Evolutionary conservation across 163 green algal species (phyloP).

Genomic region (Scenedesmus sp.): DNA sequence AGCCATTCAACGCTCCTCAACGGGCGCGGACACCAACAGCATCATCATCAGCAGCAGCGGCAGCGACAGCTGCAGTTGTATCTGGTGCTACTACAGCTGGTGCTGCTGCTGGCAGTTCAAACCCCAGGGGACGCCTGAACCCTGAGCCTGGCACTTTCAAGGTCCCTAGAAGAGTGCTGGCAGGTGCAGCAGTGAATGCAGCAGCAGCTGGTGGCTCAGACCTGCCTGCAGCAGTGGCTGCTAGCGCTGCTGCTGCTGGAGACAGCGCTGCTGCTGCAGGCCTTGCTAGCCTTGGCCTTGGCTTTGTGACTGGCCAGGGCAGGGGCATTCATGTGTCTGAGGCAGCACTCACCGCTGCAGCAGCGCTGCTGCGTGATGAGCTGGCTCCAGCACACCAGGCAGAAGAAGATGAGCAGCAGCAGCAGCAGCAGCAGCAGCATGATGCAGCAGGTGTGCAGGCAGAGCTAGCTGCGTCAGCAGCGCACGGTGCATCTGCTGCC

Average conservation of each 20-base stretch:
- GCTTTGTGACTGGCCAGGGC: conserved; percentile 1
- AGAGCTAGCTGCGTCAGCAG: background rate
- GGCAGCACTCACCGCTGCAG: background rate
- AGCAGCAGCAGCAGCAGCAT: background rate
- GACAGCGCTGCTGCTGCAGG: background rate
- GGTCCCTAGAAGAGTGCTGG: background rate
- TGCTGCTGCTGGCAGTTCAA: conserved; percentile 6
- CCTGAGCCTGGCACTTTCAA: background rate
- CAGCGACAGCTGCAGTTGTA: background rate
- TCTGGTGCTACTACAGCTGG: conserved; percentile 1
- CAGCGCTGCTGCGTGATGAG: background rate
- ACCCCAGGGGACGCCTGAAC: background rate
- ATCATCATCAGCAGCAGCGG: background rate
- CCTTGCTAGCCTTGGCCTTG: background rate
- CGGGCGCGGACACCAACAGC: background rate
- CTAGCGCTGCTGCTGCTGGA: background rate
- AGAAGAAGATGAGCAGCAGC: background rate
- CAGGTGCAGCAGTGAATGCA: background rate
- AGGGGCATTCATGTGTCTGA: background rate
- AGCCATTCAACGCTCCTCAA: background rate
- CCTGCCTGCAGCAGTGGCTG: background rate
- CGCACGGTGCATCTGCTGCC: background rate
- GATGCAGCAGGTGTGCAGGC: background rate
- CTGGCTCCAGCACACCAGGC: background rate
- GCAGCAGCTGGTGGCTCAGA: background rate